Evolutionary conservation across 2,329 filamentous ascomycete species (phyloP), one percentile per base, ranked within the genome.

Genomic region (Domatiomyces catenatus): DNA sequence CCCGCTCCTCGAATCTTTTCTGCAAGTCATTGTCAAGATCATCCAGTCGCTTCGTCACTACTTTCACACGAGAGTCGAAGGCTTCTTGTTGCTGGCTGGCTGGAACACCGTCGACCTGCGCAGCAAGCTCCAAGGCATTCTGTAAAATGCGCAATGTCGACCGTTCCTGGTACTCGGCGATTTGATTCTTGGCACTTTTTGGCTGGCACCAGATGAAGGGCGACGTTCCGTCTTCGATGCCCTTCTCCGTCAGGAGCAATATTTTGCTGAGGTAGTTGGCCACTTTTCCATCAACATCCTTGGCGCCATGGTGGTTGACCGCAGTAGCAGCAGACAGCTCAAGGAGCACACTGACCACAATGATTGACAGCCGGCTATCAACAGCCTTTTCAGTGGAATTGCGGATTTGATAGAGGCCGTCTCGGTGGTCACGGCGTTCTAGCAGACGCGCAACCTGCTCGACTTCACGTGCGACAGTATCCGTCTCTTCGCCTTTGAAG

Each of bases 251-350:
- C 39, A 60, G 61, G 1, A 59, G 63, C 24, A 68, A 47, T 48
- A 71, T 59, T 51, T 64, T 66, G 48, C 60, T 56, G 10, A 64
- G 65, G 54, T 71, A 72, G 39, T 60, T 60, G 20, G 58, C 57
- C 24, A 73, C 71, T 26, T 66, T 62, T 3, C 62, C 63, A 20
- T 61, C 61, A n/a, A 60, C 55, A 55, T 74, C 71, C 36, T 66
- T 64, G 2, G 66, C 66, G 3, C 56, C 63, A 18, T 59, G 55
- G 32, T 67, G 55, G 24, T 64, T 62, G n/a, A 67, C 39, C 2
- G 69, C 66, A 42, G 63, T 62, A n/a, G 69, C 65, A 22, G 71
- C 69, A 54, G 65, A 65, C 15, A 76, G 60, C 48, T 73, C 67
- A 6, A 75, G 60, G 17, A 73, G 52, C 2, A 66, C 60, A 19